phyloP scores from a whole-genome alignment of 768 basidiomycete species.

The Auriculariales sp. region DNA sequence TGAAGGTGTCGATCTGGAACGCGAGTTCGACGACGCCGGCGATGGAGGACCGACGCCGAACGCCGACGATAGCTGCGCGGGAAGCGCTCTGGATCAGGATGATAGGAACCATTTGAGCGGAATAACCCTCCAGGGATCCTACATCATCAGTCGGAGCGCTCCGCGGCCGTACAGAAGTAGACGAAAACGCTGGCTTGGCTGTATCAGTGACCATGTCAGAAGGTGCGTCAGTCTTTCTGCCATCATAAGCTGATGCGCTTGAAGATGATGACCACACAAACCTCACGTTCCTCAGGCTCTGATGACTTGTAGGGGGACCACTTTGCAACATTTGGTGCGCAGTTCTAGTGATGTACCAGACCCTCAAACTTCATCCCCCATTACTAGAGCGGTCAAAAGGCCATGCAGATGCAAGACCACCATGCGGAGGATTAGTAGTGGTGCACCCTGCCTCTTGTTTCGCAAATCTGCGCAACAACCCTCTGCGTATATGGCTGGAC shows the following conservation, averaged over 20 bases:
- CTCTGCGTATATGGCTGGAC: too few relatives aligned
- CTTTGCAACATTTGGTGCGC: constrained; percentile 49
- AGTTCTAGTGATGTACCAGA: constrained; percentile 30
- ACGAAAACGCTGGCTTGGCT: constrained; percentile 62
- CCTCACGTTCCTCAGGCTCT: constrained; percentile 54
- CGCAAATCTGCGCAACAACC: too few relatives aligned
- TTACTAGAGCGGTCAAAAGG: too few relatives aligned
- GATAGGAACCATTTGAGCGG: background rate
- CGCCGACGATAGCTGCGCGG: constrained; percentile 52
- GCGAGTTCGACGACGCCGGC: constrained; percentile 45
- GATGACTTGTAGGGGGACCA: constrained; percentile 51
- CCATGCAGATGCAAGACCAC: too few relatives aligned
- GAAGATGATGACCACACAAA: too few relatives aligned
- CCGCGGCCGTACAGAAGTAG: constrained; percentile 66
- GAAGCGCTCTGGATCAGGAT: background rate
- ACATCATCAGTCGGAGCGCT: constrained; percentile 53
- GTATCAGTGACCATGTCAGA: too few relatives aligned
- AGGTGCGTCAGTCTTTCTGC: too few relatives aligned
- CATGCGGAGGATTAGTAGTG: too few relatives aligned
- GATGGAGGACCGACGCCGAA: constrained; percentile 41
- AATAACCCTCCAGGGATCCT: constrained; percentile 20
- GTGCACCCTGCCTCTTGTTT: too few relatives aligned
- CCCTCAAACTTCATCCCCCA: too few relatives aligned
- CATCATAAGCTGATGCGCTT: too few relatives aligned
- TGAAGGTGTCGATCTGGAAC: too few relatives aligned